A percentile compares a stretch with the other conserved stretches of the same genome.
Conservation (phyloP, 2,329 filamentous ascomycete genomes). For the Colletotrichum limetticola region DNA sequence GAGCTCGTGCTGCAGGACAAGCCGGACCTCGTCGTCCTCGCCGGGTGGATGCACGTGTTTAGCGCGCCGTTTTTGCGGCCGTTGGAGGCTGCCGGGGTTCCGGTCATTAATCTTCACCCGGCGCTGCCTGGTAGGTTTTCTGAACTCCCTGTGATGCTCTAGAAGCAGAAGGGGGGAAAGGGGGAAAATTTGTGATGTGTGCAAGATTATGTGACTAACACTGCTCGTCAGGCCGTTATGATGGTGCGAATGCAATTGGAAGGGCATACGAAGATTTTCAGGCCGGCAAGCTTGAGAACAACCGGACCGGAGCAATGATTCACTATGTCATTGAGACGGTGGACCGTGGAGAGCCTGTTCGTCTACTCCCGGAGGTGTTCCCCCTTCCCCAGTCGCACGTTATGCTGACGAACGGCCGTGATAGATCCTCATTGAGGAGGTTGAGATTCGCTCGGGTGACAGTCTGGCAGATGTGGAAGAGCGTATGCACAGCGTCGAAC, state of each 20-base stretch:
- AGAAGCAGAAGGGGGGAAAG: neutral
- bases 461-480: slow-evolving; percentile 64
- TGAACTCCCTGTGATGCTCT: too few relatives aligned
- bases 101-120: slow-evolving; percentile 86
- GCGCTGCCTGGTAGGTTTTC: slow-evolving; percentile 66
- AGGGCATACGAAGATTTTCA: slow-evolving; percentile 80
- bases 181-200: neutral
- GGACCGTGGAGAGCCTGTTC: slow-evolving; percentile 75
- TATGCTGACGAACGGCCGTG: neutral
- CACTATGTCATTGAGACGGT: slow-evolving; percentile 86
- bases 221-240: slow-evolving; percentile 69
- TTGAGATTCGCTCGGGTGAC: slow-evolving; percentile 74
- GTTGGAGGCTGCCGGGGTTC: slow-evolving; percentile 68
- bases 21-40: slow-evolving; percentile 82
- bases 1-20: slow-evolving; percentile 70
- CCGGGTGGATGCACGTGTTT: slow-evolving; percentile 90
- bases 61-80: slow-evolving; percentile 76
- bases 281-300: slow-evolving; percentile 70
- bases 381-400: slow-evolving; percentile 12
- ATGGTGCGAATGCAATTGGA: slow-evolving; percentile 82
- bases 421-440: slow-evolving; percentile 61
- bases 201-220: neutral
- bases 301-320: slow-evolving; percentile 86
- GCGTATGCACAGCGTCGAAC: slow-evolving; percentile 81
- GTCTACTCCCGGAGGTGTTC: slow-evolving; percentile 53